These are phyloP conservation scores for Monosporascus sp. DNA, from an alignment of 2,329 filamentous ascomycete genomes.

Conservation along the genomic window DNA sequence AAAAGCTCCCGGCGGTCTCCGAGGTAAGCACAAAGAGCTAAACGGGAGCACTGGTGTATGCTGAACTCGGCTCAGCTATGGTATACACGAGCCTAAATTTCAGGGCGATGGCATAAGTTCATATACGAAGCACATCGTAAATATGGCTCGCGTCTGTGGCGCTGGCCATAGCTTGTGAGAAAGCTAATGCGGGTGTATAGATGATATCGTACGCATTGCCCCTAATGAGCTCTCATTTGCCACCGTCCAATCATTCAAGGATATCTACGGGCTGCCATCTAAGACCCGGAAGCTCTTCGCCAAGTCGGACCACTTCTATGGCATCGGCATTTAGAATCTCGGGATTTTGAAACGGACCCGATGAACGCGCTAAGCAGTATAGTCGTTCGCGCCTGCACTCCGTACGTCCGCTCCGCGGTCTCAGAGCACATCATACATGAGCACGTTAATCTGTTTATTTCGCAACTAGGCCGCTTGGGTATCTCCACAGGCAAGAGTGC, in stretches of 20 bases:
- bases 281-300: slow-evolving; percentile 13
- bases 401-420: slow-evolving; percentile 3
- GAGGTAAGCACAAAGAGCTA: slow-evolving; percentile 5
- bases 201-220: slow-evolving; percentile 12
- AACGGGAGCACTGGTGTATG: not conserved
- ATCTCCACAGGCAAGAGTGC: no score
- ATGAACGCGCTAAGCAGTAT: slow-evolving; percentile 13
- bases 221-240: slow-evolving; percentile 15
- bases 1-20: slow-evolving; percentile 11
- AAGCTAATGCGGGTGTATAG: not conserved
- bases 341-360: slow-evolving; percentile 13
- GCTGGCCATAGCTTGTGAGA: not conserved
- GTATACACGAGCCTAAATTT: no score
- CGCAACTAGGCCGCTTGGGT: no score
- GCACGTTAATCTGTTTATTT: no score
- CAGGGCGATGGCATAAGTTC: no score
- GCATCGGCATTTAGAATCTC: slow-evolving; percentile 8
- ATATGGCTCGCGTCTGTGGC: slow-evolving; percentile 2
- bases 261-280: slow-evolving; percentile 11
- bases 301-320: slow-evolving; percentile 11
- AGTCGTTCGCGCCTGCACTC: slow-evolving; percentile 15
- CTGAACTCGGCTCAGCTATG: not conserved
- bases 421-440: no score
- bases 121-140: slow-evolving; percentile 3
- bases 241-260: slow-evolving; percentile 6